Percentiles rank a stretch among this genome's conserved stretches.
These are phyloP conservation scores for Sarocladium oryzae DNA, from an alignment of 2,329 filamentous ascomycete species.

Conservation along the genomic window DNA sequence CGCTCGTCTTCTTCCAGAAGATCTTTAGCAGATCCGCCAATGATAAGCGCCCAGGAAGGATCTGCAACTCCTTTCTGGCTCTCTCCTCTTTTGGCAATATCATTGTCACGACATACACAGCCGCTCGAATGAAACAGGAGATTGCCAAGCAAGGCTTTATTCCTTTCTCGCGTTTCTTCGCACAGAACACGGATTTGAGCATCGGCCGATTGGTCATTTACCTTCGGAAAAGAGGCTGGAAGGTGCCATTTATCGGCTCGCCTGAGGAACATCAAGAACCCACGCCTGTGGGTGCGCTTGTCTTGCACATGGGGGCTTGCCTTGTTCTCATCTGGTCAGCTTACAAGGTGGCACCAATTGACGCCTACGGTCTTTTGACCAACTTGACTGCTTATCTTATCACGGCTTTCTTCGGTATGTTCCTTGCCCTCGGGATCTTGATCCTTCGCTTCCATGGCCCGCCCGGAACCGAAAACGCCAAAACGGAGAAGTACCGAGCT, in stretches of 20 bases:
- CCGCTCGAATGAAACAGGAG: slow-evolving; percentile 51
- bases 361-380: slow-evolving; percentile 26
- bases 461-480: slow-evolving; percentile 13
- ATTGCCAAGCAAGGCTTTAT: slow-evolving; percentile 53
- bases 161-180: slow-evolving; percentile 43
- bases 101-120: slow-evolving; percentile 50
- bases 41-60: slow-evolving; percentile 21
- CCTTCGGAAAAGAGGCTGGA: slow-evolving; percentile 22
- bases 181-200: slow-evolving; percentile 28
- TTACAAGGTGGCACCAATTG: slow-evolving; percentile 17
- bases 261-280: slow-evolving; percentile 29
- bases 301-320: slow-evolving; percentile 22
- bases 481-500: not conserved
- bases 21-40: slow-evolving; percentile 23
- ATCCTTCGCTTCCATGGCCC: slow-evolving; percentile 28
- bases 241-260: slow-evolving; percentile 19
- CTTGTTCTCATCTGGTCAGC: slow-evolving; percentile 29
- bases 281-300: slow-evolving; percentile 28
- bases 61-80: slow-evolving; percentile 44
- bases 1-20: slow-evolving; percentile 27
- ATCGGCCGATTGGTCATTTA: slow-evolving; percentile 25
- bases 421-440: slow-evolving; percentile 28
- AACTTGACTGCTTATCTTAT: slow-evolving; percentile 26
- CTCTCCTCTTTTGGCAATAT: slow-evolving; percentile 51
- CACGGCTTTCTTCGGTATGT: slow-evolving; percentile 27